Evolutionary conservation across 148 eudicot genomes (phyloP), one percentile per base, ranked within the genome.

Genomic region (Cornus controversa): DNA sequence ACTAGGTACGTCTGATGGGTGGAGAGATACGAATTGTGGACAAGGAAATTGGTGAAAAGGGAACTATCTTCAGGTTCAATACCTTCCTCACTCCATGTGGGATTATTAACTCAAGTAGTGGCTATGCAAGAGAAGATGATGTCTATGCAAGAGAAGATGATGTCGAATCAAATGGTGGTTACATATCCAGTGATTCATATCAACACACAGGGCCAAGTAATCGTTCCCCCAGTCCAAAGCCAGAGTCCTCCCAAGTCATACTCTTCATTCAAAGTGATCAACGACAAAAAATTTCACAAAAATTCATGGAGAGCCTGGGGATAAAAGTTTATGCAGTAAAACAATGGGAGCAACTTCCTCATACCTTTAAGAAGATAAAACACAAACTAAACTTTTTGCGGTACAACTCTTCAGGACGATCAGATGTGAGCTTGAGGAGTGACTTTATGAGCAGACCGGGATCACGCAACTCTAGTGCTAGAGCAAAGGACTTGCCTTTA

Each of bases 1-100:
- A 23, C 16, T 82, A 95, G 99, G 99, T 93, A 60, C 92, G 92
- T 64, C 71, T 95, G 82, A 91, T 95, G 93, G 97, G 94, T 4
- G 99, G 98, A 73, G 94, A 95, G 69, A 91, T 95, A 84, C 83
- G 80, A 58, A 87, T 95, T 14, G 78, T 86, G 53, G 91, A 91
- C 81, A 95, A 90, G 80, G 81, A 81, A 70, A 31, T 82, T 40
- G 88, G 88, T 4, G 83, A 88, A 74, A 80, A 65, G 10, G 99
- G 99, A 27, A 80, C 94, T 25, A 88, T 93, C 76, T 93, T 93
- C 86, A 87, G 80, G 72, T 95, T 95, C 80, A 90, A 85, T 81
- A 81, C 84, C 71, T 88, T 86, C 77, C 81, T 95, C 45, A 77
- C 36, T 4, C 60, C 70, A 29, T 63, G 79, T 40, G 82, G 77